A percentile compares a stretch with the other conserved stretches of the same genome.
phyloP scores from a whole-genome alignment of 495 filamentous ascomycete species.

The Rusavskia elegans region DNA sequence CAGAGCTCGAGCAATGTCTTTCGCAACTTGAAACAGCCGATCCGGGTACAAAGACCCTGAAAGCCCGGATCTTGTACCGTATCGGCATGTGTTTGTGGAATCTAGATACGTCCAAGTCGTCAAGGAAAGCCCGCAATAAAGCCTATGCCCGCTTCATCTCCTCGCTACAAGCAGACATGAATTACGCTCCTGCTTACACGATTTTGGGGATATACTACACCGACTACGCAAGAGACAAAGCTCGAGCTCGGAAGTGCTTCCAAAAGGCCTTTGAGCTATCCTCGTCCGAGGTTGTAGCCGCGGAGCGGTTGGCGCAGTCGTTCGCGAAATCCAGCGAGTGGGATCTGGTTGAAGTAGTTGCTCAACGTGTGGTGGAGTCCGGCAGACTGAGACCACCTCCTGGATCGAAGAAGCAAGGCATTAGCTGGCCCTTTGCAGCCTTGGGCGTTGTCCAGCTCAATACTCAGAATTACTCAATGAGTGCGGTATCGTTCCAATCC shows the following conservation, averaged over 20 bases:
- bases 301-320: conserved; percentile 65
- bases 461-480: conserved; percentile 75
- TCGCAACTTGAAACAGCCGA: conserved; percentile 36
- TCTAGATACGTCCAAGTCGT: conserved; percentile 47
- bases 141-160: conserved; percentile 73
- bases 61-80: conserved; percentile 71
- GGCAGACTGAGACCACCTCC: conserved; percentile 78
- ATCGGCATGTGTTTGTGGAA: conserved; percentile 86
- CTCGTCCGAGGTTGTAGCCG: conserved; percentile 68
- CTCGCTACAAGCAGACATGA: conserved; percentile 73
- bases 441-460: conserved; percentile 94
- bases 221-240: conserved; percentile 76
- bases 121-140: conserved; percentile 59
- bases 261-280: conserved; percentile 96
- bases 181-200: conserved; percentile 83
- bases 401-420: conserved; percentile 74
- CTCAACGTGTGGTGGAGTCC: conserved; percentile 82
- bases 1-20: conserved; percentile 56
- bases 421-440: conserved; percentile 95
- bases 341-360: conserved; percentile 87
- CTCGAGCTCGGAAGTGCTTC: conserved; percentile 75
- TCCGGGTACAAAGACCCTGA: conserved; percentile 47
- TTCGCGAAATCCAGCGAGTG: conserved; percentile 87
- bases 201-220: conserved; percentile 89
- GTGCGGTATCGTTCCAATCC: conserved; percentile 78